These are phyloP conservation scores for Scytalidium sp. DNA, from an alignment of 2,329 filamentous ascomycete species.

Conservation along the genomic window DNA sequence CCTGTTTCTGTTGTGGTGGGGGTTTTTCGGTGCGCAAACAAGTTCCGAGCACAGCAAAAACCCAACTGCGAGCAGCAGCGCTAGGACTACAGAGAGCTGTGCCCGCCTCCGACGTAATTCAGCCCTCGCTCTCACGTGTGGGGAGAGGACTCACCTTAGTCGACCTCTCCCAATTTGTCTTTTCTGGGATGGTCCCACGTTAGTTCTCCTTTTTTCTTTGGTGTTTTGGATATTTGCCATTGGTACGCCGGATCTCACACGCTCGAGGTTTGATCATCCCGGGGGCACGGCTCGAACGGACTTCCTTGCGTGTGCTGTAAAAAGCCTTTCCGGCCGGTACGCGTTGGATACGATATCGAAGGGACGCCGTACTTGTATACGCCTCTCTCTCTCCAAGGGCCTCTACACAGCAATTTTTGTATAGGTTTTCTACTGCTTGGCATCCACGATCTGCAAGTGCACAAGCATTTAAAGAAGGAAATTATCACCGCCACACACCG, in stretches of 20 bases:
- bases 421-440: too few species aligned
- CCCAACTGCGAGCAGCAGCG: too few species aligned
- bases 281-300: background rate
- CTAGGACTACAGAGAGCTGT: background rate
- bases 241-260: background rate
- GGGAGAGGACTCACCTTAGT: background rate
- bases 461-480: too few species aligned
- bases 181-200: background rate
- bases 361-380: too few species aligned
- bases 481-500: too few species aligned
- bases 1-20: background rate
- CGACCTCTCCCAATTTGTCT: background rate
- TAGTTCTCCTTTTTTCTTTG: background rate
- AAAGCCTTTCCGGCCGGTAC: background rate
- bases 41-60: too few species aligned
- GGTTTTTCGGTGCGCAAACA: background rate
- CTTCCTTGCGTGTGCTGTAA: background rate
- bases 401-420: too few species aligned
- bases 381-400: too few species aligned
- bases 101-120: background rate
- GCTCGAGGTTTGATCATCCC: background rate
- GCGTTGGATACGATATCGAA: background rate
- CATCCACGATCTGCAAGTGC: too few species aligned
- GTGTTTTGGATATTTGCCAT: background rate
- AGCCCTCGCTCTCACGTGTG: background rate